Percentiles rank a stretch among this genome's conserved stretches.
These are phyloP conservation scores for Jackrogersella minutella DNA, from an alignment of 495 filamentous ascomycete genomes.

Conservation along the genomic window DNA sequence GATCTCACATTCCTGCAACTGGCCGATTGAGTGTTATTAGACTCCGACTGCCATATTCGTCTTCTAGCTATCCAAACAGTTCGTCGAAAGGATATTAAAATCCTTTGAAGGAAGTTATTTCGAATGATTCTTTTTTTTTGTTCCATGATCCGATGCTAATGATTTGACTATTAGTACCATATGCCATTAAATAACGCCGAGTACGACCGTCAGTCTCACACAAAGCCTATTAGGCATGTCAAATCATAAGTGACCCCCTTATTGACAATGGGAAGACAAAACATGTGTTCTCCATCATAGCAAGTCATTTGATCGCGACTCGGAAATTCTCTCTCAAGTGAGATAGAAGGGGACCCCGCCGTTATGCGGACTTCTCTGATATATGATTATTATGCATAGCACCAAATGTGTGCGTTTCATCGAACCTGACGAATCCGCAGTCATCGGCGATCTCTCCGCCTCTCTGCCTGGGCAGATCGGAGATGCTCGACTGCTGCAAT, in stretches of 20 bases:
- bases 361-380: conserved; percentile 15
- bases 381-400: conserved; percentile 35
- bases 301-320: conserved; percentile 4
- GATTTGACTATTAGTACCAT: conserved; percentile 10
- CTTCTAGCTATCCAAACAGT: conserved; percentile 17
- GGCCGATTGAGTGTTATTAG: conserved; percentile 37
- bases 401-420: conserved; percentile 24
- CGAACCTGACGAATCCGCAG: conserved; percentile 30
- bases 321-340: neutral
- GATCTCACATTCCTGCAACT: conserved; percentile 39
- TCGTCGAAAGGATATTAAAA: conserved; percentile 13
- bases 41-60: conserved; percentile 31
- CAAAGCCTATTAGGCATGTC: conserved; percentile 15
- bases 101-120: conserved; percentile 8
- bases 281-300: conserved; percentile 3
- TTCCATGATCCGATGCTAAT: conserved; percentile 12
- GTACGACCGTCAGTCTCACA: conserved; percentile 25
- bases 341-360: conserved; percentile 11
- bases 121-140: neutral
- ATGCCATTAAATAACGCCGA: conserved; percentile 30
- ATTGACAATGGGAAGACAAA: conserved; percentile 12
- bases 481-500: conserved; percentile 31
- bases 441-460: conserved; percentile 40
- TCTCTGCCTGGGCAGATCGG: conserved; percentile 23
- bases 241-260: conserved; percentile 14